These are phyloP conservation scores for Vitis amurensis DNA, from an alignment of 164 flowering plant genomes.

Conservation along the genomic window DNA sequence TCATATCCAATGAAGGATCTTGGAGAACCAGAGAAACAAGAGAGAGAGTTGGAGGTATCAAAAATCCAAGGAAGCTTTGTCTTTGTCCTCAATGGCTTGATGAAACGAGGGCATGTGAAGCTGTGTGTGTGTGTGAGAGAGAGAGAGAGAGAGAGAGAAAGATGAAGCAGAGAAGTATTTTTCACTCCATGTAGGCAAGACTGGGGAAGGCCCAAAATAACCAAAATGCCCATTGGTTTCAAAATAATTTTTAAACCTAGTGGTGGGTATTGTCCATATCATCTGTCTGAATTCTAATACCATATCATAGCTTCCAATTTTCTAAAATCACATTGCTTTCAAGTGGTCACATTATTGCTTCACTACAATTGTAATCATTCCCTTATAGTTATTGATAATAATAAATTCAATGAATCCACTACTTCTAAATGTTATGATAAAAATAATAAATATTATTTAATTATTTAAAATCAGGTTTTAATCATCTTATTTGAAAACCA, in stretches of 20 bases:
- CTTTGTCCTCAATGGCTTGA: conserved; percentile 16
- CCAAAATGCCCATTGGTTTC: conserved; percentile 22
- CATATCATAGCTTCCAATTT: too few species aligned
- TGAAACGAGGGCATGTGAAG: conserved; percentile 30
- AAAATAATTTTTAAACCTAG: neutral
- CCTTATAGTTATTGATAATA: too few species aligned
- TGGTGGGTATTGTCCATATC: too few species aligned
- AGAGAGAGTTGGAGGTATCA: conserved; percentile 12
- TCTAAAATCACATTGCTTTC: too few species aligned
- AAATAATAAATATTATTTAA: too few species aligned
- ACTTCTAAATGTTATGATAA: too few species aligned
- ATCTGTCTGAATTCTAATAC: too few species aligned
- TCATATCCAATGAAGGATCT: conserved; percentile 34
- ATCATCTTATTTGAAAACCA: too few species aligned
- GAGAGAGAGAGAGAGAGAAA: conserved; percentile 8
- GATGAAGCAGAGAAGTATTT: conserved; percentile 15
- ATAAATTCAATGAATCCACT: too few species aligned
- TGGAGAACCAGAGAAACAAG: conserved; percentile 31
- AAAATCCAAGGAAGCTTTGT: conserved; percentile 16
- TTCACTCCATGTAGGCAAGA: conserved; percentile 16
- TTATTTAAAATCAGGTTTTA: too few species aligned
- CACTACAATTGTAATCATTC: neutral
- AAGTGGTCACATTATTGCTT: neutral
- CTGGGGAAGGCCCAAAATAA: neutral
- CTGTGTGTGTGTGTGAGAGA: neutral